Conservation (phyloP, 1,284 basidiomycete species). For the Crepidotus sp. region DNA sequence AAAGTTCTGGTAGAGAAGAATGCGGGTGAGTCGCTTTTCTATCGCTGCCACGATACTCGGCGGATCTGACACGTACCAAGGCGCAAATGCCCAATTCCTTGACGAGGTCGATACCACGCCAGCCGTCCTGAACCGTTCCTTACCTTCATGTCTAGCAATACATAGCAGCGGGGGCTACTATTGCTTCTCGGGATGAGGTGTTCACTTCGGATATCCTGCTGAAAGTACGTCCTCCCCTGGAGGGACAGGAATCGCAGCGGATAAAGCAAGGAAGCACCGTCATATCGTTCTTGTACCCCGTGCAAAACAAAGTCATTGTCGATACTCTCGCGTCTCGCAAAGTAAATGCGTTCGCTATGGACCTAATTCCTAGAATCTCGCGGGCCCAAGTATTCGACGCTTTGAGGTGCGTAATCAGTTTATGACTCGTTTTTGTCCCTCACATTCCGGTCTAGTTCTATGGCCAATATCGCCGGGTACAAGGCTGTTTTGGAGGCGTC, state of each 20-base stretch:
- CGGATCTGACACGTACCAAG: constrained; percentile 21
- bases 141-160: constrained; percentile 34
- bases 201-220: constrained; percentile 67
- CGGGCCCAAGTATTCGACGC: constrained; percentile 82
- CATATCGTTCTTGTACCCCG: constrained; percentile 78
- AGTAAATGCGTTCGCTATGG: constrained; percentile 70
- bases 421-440: background rate
- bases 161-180: constrained; percentile 63
- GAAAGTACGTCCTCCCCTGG: constrained; percentile 70
- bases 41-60: background rate
- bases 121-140: background rate
- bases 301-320: constrained; percentile 67
- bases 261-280: constrained; percentile 67
- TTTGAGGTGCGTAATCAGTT: constrained; percentile 43
- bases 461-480: constrained; percentile 84
- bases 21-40: constrained; percentile 30
- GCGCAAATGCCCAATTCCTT: constrained; percentile 63
- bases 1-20: constrained; percentile 63
- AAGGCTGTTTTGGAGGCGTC: constrained; percentile 82
- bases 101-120: constrained; percentile 39
- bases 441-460: constrained; percentile 47
- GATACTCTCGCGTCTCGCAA: constrained; percentile 56
- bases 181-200: constrained; percentile 58
- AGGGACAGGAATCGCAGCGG: constrained; percentile 48
- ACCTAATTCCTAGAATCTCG: constrained; percentile 82